Percentiles rank a stretch among this genome's conserved stretches.
These are phyloP conservation scores for Candida anutae DNA, from an alignment of 1,139 yeast species.

Conservation along the genomic window DNA sequence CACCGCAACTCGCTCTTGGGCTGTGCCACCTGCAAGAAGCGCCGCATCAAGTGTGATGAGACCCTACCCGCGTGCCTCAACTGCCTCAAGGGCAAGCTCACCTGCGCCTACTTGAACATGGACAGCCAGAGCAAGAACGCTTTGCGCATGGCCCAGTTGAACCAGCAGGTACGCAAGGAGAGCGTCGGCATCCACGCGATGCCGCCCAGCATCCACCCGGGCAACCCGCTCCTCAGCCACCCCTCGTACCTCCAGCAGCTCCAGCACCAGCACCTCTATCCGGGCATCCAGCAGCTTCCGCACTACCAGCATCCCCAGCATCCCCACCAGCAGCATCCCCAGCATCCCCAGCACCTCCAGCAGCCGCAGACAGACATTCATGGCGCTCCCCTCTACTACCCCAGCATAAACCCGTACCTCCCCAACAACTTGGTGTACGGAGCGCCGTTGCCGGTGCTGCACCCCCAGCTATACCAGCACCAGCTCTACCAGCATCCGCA, in stretches of 20 bases:
- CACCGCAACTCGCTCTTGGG: slow-evolving; percentile 59
- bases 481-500: no score
- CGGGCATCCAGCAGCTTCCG: slow-evolving; percentile 5
- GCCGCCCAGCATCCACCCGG: no score
- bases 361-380: no score
- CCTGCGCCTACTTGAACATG: slow-evolving; percentile 46
- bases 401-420: no score
- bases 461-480: no score
- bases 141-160: slow-evolving; percentile 48
- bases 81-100: slow-evolving; percentile 50
- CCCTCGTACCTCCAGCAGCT: slow-evolving; percentile 1
- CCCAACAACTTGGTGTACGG: no score
- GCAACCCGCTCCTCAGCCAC: no score
- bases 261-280: slow-evolving; percentile 3
- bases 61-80: slow-evolving; percentile 53
- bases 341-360: no score
- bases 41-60: slow-evolving; percentile 65
- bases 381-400: no score
- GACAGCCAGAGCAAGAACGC: slow-evolving; percentile 22
- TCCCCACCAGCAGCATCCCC: no score
- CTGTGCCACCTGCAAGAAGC: slow-evolving; percentile 59
- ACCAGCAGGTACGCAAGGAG: slow-evolving; percentile 34
- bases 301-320: no score
- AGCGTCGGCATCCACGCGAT: slow-evolving; percentile 13
- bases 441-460: no score